Evolutionary conservation across 225 moss, liverwort and hornwort genomes (phyloP).

Genomic region (Lunularia cruciata): DNA sequence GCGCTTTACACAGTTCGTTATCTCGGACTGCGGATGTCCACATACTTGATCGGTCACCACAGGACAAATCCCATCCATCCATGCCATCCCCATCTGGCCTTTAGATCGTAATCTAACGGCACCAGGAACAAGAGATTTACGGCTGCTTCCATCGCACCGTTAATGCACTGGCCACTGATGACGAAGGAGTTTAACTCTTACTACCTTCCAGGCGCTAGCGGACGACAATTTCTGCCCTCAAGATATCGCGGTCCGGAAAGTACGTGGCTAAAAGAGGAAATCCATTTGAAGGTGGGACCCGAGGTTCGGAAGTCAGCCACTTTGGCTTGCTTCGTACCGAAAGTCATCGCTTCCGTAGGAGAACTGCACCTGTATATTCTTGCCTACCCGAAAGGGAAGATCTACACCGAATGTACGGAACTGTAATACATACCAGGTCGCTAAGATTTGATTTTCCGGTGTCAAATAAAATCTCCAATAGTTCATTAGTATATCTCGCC

Average conservation of each 20-base stretch:
- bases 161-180: background rate
- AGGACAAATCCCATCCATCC: background rate
- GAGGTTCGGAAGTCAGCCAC: no score
- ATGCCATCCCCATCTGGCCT: background rate
- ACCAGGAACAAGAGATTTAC: background rate
- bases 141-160: background rate
- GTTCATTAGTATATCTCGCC: no score
- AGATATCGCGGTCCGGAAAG: background rate
- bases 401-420: no score
- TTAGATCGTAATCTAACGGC: background rate
- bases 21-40: background rate
- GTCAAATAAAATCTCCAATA: no score
- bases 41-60: background rate
- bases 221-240: background rate
- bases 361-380: no score
- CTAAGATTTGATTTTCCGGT: no score
- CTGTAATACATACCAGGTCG: no score
- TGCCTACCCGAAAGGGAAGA: no score
- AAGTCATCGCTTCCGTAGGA: no score
- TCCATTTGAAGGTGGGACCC: background rate
- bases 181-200: no score
- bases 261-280: background rate
- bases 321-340: no score
- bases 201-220: background rate
- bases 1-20: constrained; percentile 1